phyloP scores from a whole-genome alignment of 805 yeast genomes.

The Kuraishia hungarica region DNA sequence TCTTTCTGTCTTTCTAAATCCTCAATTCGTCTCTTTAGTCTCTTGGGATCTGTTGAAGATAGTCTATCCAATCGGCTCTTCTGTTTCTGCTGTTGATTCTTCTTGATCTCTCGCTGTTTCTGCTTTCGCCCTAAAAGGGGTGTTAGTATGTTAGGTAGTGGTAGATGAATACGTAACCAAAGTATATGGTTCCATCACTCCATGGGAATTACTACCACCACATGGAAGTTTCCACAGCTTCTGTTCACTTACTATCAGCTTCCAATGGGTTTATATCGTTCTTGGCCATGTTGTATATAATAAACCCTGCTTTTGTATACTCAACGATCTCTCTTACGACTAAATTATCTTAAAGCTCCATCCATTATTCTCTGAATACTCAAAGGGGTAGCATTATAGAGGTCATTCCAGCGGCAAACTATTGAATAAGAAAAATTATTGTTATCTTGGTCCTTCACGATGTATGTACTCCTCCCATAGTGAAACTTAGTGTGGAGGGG shows the following conservation, averaged over 20 bases:
- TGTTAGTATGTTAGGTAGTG: too few relatives aligned
- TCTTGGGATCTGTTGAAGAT: conserved; percentile 14
- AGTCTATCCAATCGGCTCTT: conserved; percentile 15
- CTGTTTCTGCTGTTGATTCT: conserved; percentile 13
- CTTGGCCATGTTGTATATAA: conserved; percentile 6
- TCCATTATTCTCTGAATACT: background rate
- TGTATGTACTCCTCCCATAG: background rate
- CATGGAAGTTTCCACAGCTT: too few relatives aligned
- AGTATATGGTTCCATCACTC: too few relatives aligned
- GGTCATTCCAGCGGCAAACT: too few relatives aligned
- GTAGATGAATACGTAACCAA: too few relatives aligned
- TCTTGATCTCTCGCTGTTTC: conserved; percentile 18
- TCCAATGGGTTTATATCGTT: conserved; percentile 14
- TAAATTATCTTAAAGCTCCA: too few relatives aligned
- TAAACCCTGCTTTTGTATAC: too few relatives aligned
- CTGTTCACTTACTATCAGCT: conserved; percentile 12
- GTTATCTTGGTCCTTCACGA: too few relatives aligned
- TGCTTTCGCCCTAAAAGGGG: conserved; percentile 4
- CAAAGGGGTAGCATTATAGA: too few relatives aligned
- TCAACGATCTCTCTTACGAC: too few relatives aligned
- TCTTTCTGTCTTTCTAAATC: conserved; percentile 17
- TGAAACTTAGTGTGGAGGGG: background rate
- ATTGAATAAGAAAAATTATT: too few relatives aligned
- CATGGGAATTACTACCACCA: background rate
- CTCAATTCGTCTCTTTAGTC: conserved; percentile 13